Conservation (phyloP, 805 yeast genomes). For the Candida easanensis region DNA sequence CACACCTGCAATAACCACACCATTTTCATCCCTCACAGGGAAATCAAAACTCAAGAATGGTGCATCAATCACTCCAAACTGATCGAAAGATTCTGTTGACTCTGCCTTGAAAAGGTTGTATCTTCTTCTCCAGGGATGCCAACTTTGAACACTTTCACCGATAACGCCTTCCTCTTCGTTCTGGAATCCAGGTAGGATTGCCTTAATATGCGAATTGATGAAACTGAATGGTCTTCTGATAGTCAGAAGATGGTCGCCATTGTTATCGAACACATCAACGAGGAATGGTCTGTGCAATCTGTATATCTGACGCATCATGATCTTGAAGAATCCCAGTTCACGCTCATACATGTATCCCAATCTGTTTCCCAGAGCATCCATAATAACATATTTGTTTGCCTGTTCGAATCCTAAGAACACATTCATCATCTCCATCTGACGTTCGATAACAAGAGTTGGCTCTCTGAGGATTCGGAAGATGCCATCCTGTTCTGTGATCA, state of each 20-base stretch:
- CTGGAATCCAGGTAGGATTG: conserved; percentile 54
- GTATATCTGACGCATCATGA: conserved; percentile 79
- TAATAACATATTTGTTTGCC: conserved; percentile 72
- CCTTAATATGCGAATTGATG: conserved; percentile 84
- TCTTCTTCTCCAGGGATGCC: conserved; percentile 92
- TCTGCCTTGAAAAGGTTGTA: conserved; percentile 69
- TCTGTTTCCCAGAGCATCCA: conserved; percentile 70
- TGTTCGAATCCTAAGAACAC: conserved; percentile 88
- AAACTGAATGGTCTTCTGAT: conserved; percentile 82
- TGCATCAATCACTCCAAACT: conserved; percentile 85
- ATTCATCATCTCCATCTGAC: conserved; percentile 87
- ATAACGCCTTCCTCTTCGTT: conserved; percentile 47
- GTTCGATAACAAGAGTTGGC: conserved; percentile 83
- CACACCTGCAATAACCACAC: conserved; percentile 66
- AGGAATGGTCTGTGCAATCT: conserved; percentile 83
- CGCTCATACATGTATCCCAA: conserved; percentile 83
- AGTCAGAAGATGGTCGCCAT: conserved; percentile 58
- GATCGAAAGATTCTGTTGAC: conserved; percentile 47
- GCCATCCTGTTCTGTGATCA: conserved; percentile 52
- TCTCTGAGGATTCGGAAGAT: conserved; percentile 62
- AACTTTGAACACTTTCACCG: conserved; percentile 88
- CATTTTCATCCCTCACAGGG: conserved; percentile 61
- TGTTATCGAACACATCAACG: conserved; percentile 65
- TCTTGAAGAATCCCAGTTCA: conserved; percentile 53
- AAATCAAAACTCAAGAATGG: conserved; percentile 86